Evolutionary conservation across 805 yeast species (phyloP), one percentile per base, ranked within the genome.

Genomic region (Ogataea glucozyma): DNA sequence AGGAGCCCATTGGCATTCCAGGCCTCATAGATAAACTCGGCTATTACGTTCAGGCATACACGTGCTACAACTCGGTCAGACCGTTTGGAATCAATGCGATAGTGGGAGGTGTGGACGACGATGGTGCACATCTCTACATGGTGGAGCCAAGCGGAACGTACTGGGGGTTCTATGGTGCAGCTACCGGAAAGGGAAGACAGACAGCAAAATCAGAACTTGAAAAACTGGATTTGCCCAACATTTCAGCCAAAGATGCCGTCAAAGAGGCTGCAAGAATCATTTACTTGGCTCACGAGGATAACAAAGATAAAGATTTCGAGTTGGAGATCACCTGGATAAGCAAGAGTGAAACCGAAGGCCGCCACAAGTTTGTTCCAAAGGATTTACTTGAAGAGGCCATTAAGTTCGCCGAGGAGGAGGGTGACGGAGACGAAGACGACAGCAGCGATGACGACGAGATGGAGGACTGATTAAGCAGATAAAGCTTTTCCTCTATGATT

Each of bases 81-180:
- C 99, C 99, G 17, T 93, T 93, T 66, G 99, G 99, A 43, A 79
- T 95, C 47, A 81, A 88, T 42, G 81, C 96, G 9, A 90, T 93
- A 49, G 77, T 93, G 35, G 99, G 97, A 40, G 99, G 99, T 52
- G 79, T 87, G 37, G 98, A 91, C 62, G 83, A 79, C 31, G 79
- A 85, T 47, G 98, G 97, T 10, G 52, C 66, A 18, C 97, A 91
- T 64, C 76, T 93, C 56, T 91, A 85, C 69, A 93, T 91, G 97
- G 75, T 93, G 46, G 99, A 93, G 65, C 99, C 99, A 56, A 86
- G 95, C 64, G 99, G 99, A 49, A 73, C 88, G 1, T 88, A 83
- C 61, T 95, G 99, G 98, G 99, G 99, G 39, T 93, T 93, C 69
- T 75, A 78, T 42, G 99, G 97, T 48, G 95, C 97, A 29, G 99